Evolutionary conservation across 176 grass and related monocot genomes (phyloP).

Genomic region (Pontederia crassipes): DNA sequence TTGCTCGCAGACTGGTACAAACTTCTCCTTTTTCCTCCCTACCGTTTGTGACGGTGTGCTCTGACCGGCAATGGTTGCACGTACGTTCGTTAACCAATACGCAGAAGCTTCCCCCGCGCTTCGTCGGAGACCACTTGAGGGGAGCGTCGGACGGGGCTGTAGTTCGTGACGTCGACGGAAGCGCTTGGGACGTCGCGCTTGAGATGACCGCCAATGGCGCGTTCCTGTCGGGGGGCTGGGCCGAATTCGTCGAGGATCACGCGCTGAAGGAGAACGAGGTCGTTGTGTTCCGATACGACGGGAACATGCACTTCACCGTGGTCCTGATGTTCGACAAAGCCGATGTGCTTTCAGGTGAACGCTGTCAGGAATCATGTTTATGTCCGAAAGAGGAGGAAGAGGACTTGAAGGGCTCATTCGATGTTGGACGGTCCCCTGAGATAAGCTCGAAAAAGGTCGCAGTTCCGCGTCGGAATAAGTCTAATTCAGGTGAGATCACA

Average conservation of each 20-base stretch:
- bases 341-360: neutral
- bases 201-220: slow-evolving; percentile 34
- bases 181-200: slow-evolving; percentile 48
- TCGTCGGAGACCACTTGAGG: slow-evolving; percentile 56
- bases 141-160: slow-evolving; percentile 32
- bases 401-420: too few relatives aligned
- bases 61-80: neutral
- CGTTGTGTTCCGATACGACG: slow-evolving; percentile 48
- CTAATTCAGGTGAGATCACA: too few relatives aligned
- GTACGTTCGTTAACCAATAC: neutral
- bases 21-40: neutral
- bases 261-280: slow-evolving; percentile 44
- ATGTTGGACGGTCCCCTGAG: too few relatives aligned
- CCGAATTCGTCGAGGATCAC: slow-evolving; percentile 55
- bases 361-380: too few relatives aligned
- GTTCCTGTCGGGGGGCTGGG: slow-evolving; percentile 65
- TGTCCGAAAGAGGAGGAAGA: too few relatives aligned
- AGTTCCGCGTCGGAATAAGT: too few relatives aligned
- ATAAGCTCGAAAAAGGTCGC: too few relatives aligned
- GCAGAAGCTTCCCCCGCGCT: slow-evolving; percentile 80
- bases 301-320: slow-evolving; percentile 38
- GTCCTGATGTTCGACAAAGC: slow-evolving; percentile 39
- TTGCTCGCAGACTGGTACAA: slow-evolving; percentile 54
- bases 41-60: neutral
- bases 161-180: slow-evolving; percentile 57